Base-by-base conservation (phyloP, 1,284 basidiomycete species). In the Coniophora puteana region DNA sequence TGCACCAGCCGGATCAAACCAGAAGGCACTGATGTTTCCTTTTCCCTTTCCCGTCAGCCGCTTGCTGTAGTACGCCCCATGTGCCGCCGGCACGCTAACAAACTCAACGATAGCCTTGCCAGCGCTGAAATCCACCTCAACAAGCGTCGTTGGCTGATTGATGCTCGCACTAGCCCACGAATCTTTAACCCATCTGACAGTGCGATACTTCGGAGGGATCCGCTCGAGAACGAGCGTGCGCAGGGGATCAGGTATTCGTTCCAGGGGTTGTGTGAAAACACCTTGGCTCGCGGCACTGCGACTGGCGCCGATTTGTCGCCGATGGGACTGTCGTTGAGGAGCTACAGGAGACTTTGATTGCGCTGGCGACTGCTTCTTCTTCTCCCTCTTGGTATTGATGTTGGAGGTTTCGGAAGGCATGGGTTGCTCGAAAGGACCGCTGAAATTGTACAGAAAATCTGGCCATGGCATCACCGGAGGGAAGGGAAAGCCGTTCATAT, bases 211-310 rank as follows among this genome's bases (percentile, higher is more conserved):
- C 51, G 75, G 78, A 1, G 79, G 79, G 1, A 82, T 54, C 33
- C 72, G 68, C 43, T 79, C 78, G 60, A 83, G 69, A 21, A 83
- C 72, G 21, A 83, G 58, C 1, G 78, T 76, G n/a, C 72, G 64
- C 1, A 67, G 55, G 5, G 71, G 68, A 41, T 70, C 67, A 18
- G 76, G 74, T 21, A 47, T 51, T 41, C 31, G 57, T 31, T 41
- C 47, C 45, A 40, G 53, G 41, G 14, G 50, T 58, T 20, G 50
- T 41, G 1, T 52, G 51, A 69, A 72, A 3, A n/a, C n/a, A n/a
- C n/a, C n/a, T n/a, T n/a, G n/a, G n/a, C n/a, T n/a, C n/a, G n/a
- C n/a, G n/a, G n/a, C n/a, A n/a, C n/a, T n/a, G n/a, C n/a, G n/a
- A n/a, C n/a, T n/a, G n/a, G n/a, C n/a, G n/a, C n/a, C n/a, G n/a